Conservation (phyloP, 169 alveolate species). For the Plasmodium reichenowi region DNA sequence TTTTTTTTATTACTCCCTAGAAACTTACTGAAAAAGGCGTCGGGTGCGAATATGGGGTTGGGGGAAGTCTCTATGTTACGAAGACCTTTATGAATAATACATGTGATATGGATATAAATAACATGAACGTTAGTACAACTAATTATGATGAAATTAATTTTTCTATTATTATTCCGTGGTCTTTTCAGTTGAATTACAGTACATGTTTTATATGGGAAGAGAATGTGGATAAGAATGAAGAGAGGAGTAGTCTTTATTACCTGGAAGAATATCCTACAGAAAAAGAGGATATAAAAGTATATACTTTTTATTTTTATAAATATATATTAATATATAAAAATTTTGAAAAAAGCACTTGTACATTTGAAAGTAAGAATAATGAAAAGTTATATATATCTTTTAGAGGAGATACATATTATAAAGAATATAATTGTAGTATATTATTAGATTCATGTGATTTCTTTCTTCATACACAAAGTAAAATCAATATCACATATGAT, state of each 20-base stretch:
- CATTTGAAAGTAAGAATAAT: conserved; percentile 6
- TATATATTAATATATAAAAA: conserved; percentile 11
- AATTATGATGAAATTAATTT: conserved; percentile 36
- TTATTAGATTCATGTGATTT: conserved; percentile 30
- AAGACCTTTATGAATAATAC: conserved; percentile 15
- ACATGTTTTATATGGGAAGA: conserved; percentile 25
- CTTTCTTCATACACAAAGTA: conserved; percentile 24
- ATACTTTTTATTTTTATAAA: conserved; percentile 18
- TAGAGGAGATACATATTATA: conserved; percentile 5
- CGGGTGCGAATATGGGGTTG: conserved; percentile 38
- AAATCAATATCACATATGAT: conserved; percentile 25
- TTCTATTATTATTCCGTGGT: conserved; percentile 11
- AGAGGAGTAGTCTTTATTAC: conserved; percentile 24
- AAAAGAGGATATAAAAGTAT: conserved; percentile 9
- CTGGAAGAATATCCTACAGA: conserved; percentile 6
- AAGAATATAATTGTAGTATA: conserved; percentile 14
- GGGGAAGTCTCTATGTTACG: conserved; percentile 52
- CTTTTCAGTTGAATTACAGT: background rate
- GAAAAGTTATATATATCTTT: conserved; percentile 14
- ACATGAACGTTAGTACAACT: background rate
- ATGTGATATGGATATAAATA: conserved; percentile 7
- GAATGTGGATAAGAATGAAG: background rate
- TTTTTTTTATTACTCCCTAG: background rate
- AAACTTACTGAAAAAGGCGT: background rate
- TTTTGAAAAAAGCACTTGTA: conserved; percentile 7